Base-by-base conservation (phyloP, 1,284 basidiomycete genomes). In the Ceratobasidium theobromae region DNA sequence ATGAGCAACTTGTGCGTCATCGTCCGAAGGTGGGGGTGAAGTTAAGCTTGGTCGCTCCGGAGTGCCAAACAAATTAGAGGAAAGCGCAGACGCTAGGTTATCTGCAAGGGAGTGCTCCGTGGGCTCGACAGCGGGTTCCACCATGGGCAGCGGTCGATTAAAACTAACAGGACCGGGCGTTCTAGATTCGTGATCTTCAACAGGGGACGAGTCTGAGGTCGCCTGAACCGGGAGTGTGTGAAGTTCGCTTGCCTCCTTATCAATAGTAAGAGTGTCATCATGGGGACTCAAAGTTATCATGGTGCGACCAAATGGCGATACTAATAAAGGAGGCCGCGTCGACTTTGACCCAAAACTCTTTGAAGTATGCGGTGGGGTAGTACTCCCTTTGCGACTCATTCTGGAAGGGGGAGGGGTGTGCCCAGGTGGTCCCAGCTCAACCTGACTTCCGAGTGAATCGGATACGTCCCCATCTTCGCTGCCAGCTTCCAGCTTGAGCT, bases 1-100 rank as follows among this genome's bases (percentile, higher is more conserved):
- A 40, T 52, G 53, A 28, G 64, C 55, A 32, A 43, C 64, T 2
- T 69, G 65, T 5, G 45, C 53, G 48, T 66, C 67, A 21, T 66
- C 64, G 4, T 68, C 60, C n/a, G 55, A 33, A 16, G 55, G 43
- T n/a, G 45, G 21, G 3, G 38, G 23, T 3, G 41, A 40, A 3
- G 54, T 14, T n/a, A 14, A 27, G 2, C n/a, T 60, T 25, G 27
- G 28, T 23, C 35, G 46, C 18, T 60, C 55, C 9, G 55, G 55
- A 25, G 55, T 60, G 18, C 30, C 25, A 25, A 60, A 60, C 28
- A 60, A 3, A 21, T 33, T 49, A 9, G 55, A 48, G 32, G 55
- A 48, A 21, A 60, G 55, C 3, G 55, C 55, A 25, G 55, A 60
- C 14, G 55, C 45, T 30, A 60, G 55, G 45, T 60, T 45, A 25